phyloP scores from a whole-genome alignment of 257 asterid genomes.

The Ballota nigra region DNA sequence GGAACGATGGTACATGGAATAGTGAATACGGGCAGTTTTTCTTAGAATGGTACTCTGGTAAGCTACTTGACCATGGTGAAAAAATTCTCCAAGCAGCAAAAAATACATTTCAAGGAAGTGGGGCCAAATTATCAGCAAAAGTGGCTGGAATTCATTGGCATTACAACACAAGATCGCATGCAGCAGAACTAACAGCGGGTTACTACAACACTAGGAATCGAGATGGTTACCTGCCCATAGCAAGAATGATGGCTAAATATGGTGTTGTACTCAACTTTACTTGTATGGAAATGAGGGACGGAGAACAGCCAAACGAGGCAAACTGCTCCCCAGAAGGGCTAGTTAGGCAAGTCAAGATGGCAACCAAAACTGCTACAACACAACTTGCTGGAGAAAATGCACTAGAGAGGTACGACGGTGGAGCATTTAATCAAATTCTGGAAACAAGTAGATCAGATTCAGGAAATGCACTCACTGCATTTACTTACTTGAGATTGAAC shows the following conservation, averaged over 20 bases:
- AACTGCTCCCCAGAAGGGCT: conserved; percentile 89
- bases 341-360: conserved; percentile 80
- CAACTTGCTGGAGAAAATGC: conserved; percentile 96
- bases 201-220: conserved; percentile 74
- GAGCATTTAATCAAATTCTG: conserved; percentile 68
- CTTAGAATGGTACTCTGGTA: conserved; percentile 75
- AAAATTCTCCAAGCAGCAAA: conserved; percentile 67
- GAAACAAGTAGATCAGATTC: conserved; percentile 68
- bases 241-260: conserved; percentile 69
- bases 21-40: conserved; percentile 82
- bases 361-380: conserved; percentile 55
- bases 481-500: conserved; percentile 82
- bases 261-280: conserved; percentile 72
- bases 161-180: conserved; percentile 85
- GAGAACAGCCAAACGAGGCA: conserved; percentile 71
- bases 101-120: conserved; percentile 60
- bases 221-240: conserved; percentile 85
- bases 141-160: conserved; percentile 97
- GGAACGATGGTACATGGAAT: conserved; percentile 76
- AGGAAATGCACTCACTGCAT: conserved; percentile 67
- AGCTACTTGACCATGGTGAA: conserved; percentile 80
- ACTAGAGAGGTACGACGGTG: conserved; percentile 72
- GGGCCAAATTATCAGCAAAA: conserved; percentile 80
- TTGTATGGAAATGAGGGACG: conserved; percentile 92
- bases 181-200: conserved; percentile 87